Percentiles rank a stretch among this genome's conserved stretches.
These are phyloP conservation scores for Stagonosporopsis tanaceti DNA, from an alignment of 2,329 filamentous ascomycete genomes.

Conservation along the genomic window DNA sequence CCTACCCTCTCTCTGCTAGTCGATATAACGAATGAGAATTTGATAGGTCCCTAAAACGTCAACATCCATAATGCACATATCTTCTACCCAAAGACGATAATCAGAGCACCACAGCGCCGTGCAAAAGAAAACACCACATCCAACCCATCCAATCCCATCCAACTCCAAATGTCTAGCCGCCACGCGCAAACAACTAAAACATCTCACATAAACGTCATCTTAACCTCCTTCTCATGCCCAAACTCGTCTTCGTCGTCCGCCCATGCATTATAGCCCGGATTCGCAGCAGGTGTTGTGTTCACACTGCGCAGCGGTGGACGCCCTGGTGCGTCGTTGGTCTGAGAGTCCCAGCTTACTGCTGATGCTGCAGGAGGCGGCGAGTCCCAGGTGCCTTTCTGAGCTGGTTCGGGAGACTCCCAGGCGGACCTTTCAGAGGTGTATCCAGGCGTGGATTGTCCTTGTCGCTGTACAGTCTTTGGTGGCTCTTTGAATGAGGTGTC, in stretches of 20 bases:
- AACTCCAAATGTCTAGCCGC: neutral
- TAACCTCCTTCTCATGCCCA: constrained; percentile 56
- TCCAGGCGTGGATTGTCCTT: constrained; percentile 4
- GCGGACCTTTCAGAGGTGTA: neutral
- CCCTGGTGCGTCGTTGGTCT: constrained; percentile 30
- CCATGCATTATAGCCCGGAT: constrained; percentile 57
- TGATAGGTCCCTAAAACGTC: neutral
- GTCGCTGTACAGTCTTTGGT: constrained; percentile 11
- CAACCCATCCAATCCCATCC: neutral
- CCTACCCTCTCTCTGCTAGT: neutral
- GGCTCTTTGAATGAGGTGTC: constrained; percentile 49
- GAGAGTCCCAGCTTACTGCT: constrained; percentile 4
- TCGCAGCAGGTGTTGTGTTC: constrained; percentile 35
- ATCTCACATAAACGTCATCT: constrained; percentile 56
- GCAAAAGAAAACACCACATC: neutral
- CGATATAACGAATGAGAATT: neutral
- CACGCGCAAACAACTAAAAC: neutral
- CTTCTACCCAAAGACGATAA: neutral
- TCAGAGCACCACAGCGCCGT: neutral
- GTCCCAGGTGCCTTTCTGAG: neutral
- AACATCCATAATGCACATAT: neutral
- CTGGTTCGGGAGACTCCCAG: neutral
- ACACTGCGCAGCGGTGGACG: constrained; percentile 41
- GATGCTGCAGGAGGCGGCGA: neutral
- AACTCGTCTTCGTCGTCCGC: constrained; percentile 58